Percentiles rank a stretch among this genome's conserved stretches.
These are phyloP conservation scores for Tetracladium marchalianum DNA, from an alignment of 495 filamentous ascomycete genomes.

Conservation along the genomic window DNA sequence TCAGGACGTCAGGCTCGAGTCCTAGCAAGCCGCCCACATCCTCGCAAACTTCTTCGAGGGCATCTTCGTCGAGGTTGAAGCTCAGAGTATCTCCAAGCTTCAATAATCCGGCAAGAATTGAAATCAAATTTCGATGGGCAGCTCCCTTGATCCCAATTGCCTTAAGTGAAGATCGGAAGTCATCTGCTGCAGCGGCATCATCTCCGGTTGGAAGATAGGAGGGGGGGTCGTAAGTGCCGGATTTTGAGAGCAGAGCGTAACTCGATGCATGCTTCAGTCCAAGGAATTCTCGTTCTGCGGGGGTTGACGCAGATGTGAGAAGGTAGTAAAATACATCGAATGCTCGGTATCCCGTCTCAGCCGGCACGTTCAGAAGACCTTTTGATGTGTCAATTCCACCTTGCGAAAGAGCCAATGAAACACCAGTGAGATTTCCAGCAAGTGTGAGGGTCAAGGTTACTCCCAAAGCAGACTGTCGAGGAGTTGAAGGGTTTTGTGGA, in stretches of 20 bases:
- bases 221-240: slow-evolving; percentile 78
- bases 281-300: slow-evolving; percentile 86
- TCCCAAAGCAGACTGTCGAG: slow-evolving; percentile 71
- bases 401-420: slow-evolving; percentile 69
- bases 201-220: slow-evolving; percentile 88
- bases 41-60: slow-evolving; percentile 77
- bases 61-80: slow-evolving; percentile 76
- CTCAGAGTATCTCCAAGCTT: slow-evolving; percentile 88
- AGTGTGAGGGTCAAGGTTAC: slow-evolving; percentile 75
- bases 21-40: slow-evolving; percentile 82
- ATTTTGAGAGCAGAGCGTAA: slow-evolving; percentile 71
- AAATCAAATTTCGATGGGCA: slow-evolving; percentile 67
- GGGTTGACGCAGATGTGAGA: slow-evolving; percentile 78
- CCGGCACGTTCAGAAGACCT: slow-evolving; percentile 73
- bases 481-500: slow-evolving; percentile 76
- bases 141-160: slow-evolving; percentile 87
- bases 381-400: slow-evolving; percentile 78
- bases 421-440: slow-evolving; percentile 64
- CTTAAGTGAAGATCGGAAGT: slow-evolving; percentile 75
- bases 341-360: slow-evolving; percentile 76
- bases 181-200: slow-evolving; percentile 86
- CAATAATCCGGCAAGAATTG: slow-evolving; percentile 72
- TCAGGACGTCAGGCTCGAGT: slow-evolving; percentile 75
- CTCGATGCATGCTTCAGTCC: slow-evolving; percentile 67
- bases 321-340: slow-evolving; percentile 99